A percentile compares a stretch with the other conserved stretches of the same genome.
Conservation (phyloP, 208 protist species). For the Leishmania major region DNA sequence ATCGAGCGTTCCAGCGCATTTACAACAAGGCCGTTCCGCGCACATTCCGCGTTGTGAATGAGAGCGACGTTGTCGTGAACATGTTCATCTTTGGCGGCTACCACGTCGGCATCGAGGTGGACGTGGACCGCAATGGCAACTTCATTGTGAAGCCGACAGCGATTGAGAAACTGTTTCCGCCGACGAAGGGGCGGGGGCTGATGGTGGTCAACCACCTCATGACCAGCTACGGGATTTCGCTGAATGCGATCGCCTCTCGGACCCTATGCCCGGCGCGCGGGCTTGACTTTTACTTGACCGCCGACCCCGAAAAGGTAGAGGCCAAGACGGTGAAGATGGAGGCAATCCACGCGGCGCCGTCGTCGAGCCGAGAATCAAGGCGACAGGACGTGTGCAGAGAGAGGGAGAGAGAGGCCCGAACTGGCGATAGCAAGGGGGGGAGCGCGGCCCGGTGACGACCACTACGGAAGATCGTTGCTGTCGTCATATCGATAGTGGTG, state of each 20-base stretch:
- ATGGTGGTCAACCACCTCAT: conserved; percentile 78
- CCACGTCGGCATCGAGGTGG: conserved; percentile 88
- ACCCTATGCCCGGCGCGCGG: conserved; percentile 48
- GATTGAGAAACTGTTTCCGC: conserved; percentile 85
- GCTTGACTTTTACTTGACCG: conserved; percentile 37
- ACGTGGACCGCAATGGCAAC: conserved; percentile 89
- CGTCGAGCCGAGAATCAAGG: background rate
- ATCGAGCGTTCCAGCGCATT: conserved; percentile 59
- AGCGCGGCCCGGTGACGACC: background rate
- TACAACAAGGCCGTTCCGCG: conserved; percentile 87
- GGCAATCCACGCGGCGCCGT: background rate
- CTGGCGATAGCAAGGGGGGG: background rate
- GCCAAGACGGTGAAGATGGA: conserved; percentile 20
- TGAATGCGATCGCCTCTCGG: conserved; percentile 64
- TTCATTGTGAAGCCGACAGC: conserved; percentile 90
- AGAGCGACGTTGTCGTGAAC: conserved; percentile 80
- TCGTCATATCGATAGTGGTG: background rate
- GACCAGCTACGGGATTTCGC: conserved; percentile 62
- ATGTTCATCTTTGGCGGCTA: conserved; percentile 70
- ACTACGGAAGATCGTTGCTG: background rate
- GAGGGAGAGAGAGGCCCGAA: background rate
- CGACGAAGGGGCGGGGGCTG: conserved; percentile 67
- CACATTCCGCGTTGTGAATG: conserved; percentile 89
- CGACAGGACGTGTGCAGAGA: background rate
- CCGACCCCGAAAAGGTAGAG: conserved; percentile 30